These are phyloP conservation scores for Collybiopsis confluens DNA, from an alignment of 768 basidiomycete species.

Conservation along the genomic window DNA sequence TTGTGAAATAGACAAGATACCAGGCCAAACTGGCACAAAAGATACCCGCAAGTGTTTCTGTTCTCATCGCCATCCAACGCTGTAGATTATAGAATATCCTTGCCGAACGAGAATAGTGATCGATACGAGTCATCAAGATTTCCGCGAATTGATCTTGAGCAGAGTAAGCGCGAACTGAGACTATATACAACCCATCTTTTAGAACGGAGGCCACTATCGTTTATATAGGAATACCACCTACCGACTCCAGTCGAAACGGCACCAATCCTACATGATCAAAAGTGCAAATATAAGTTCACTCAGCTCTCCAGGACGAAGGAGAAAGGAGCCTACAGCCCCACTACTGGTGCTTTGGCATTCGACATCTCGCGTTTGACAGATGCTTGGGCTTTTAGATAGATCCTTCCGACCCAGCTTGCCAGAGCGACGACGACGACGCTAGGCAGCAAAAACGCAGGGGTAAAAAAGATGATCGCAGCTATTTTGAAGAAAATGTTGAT, in stretches of 20 bases:
- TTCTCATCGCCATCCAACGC: constrained; percentile 27
- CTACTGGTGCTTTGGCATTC: constrained; percentile 15
- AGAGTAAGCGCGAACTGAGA: constrained; percentile 37
- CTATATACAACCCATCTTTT: not conserved
- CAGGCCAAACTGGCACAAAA: constrained; percentile 38
- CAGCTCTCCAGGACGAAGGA: not conserved
- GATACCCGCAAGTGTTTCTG: constrained; percentile 38
- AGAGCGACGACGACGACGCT: constrained; percentile 19
- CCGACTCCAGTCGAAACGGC: not conserved
- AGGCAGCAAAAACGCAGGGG: constrained; percentile 24
- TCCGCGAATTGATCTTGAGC: constrained; percentile 31
- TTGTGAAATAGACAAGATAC: constrained; percentile 27
- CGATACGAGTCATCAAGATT: constrained; percentile 31
- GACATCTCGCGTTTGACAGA: constrained; percentile 20
- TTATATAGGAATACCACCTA: not conserved
- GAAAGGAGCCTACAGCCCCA: constrained; percentile 30
- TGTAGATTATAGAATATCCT: constrained; percentile 33
- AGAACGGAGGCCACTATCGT: not conserved
- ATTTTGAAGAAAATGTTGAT: constrained; percentile 19
- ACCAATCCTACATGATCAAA: constrained; percentile 20
- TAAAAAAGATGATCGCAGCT: constrained; percentile 20
- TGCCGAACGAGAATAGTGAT: constrained; percentile 30
- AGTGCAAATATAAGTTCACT: not conserved
- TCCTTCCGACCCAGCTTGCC: constrained; percentile 23
- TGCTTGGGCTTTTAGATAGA: constrained; percentile 21